phyloP scores from a whole-genome alignment of 2,329 filamentous ascomycete genomes.

The Taxawa tesnikishii region DNA sequence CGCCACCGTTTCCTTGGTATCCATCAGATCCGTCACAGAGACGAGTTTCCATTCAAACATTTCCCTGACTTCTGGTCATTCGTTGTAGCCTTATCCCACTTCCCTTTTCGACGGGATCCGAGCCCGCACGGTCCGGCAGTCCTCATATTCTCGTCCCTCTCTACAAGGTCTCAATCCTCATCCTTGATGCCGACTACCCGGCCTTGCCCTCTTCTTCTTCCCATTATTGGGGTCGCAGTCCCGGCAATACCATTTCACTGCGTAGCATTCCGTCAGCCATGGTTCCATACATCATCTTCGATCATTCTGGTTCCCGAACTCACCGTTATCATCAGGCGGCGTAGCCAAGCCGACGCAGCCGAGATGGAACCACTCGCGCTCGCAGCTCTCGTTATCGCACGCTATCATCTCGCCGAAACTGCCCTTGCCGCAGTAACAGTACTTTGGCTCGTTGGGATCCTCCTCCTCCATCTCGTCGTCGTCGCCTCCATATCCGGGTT shows the following conservation, averaged over 20 bases:
- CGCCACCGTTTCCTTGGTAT: no score
- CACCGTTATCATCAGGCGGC: constrained; percentile 41
- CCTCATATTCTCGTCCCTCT: no score
- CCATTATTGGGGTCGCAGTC: constrained; percentile 9
- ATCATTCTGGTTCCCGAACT: constrained; percentile 6
- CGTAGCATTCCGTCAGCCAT: constrained; percentile 4
- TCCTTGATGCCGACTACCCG: constrained; percentile 5
- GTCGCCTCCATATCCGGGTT: constrained; percentile 16
- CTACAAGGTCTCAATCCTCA: no score
- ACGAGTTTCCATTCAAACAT: no score
- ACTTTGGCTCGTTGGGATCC: constrained; percentile 45
- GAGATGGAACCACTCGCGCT: constrained; percentile 57
- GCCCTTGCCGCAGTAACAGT: constrained; percentile 54
- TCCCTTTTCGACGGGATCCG: no score
- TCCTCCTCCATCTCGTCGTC: constrained; percentile 37
- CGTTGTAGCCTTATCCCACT: no score
- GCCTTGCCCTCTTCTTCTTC: constrained; percentile 8
- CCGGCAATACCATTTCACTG: constrained; percentile 14
- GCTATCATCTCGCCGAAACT: constrained; percentile 57
- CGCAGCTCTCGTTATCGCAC: constrained; percentile 53
- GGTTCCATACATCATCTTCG: neutral
- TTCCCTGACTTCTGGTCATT: no score
- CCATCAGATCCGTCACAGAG: no score
- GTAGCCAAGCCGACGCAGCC: constrained; percentile 50
- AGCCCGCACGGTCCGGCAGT: no score